phyloP scores from a whole-genome alignment of 495 filamentous ascomycete species.

The Xylaria intraflava region DNA sequence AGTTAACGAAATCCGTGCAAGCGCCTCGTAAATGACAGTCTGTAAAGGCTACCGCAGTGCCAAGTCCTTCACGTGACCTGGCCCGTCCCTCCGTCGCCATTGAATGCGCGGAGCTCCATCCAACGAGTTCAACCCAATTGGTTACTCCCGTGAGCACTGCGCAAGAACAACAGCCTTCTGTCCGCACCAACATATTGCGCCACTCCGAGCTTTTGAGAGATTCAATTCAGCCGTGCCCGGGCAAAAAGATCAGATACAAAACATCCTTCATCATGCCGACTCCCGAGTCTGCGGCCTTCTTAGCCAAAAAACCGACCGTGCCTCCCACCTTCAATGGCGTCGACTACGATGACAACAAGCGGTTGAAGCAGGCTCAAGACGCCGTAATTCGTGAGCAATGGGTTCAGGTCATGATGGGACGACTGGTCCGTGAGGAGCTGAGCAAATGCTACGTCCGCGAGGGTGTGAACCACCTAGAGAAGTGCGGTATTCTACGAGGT shows the following conservation, averaged over 20 bases:
- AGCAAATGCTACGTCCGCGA: conserved; percentile 92
- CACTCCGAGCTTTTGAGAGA: not conserved
- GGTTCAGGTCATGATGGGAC: conserved; percentile 95
- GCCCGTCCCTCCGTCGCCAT: not conserved
- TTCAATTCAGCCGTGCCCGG: not conserved
- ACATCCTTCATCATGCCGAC: conserved; percentile 56
- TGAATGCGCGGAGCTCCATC: conserved; percentile 1
- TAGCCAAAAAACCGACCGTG: conserved; percentile 90
- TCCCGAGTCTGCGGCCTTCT: conserved; percentile 86
- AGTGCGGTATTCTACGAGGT: conserved; percentile 91
- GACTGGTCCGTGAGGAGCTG: conserved; percentile 87
- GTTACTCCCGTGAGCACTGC: not conserved
- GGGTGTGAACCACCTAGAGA: conserved; percentile 96
- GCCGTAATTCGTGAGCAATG: conserved; percentile 94
- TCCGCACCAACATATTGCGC: not conserved
- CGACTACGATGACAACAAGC: conserved; percentile 87
- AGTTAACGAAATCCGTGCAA: too few species aligned
- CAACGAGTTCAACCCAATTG: not conserved
- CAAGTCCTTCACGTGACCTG: conserved; percentile 5
- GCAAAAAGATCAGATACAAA: not conserved
- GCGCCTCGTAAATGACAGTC: too few species aligned
- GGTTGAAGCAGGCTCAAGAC: conserved; percentile 89
- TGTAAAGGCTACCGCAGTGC: too few species aligned
- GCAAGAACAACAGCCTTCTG: not conserved
- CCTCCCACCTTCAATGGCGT: conserved; percentile 94